Evolutionary conservation across 305 asterid species (phyloP), one percentile per base, ranked within the genome.

Genomic region (Ajuga reptans): DNA sequence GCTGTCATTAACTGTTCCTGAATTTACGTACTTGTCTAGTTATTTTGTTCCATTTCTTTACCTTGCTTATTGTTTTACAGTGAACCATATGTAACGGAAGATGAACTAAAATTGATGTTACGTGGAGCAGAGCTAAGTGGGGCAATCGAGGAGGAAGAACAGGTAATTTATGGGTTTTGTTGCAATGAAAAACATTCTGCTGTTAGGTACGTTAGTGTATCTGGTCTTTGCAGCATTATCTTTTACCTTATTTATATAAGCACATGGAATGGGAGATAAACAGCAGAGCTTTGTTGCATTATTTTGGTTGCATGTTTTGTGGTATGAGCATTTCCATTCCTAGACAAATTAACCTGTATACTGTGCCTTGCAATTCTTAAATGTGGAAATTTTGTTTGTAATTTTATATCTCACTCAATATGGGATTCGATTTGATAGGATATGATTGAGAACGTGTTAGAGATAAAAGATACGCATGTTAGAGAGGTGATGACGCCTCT

Each of bases 401-500:
- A 7, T 16, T 50, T 53, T 55, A 37, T 17, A 61, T 56, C 46
- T 46, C 39, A 27, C 31, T 60, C 62, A 50, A 39, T 57, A n/a
- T 71, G 42, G 11, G 67, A 64, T 74, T 77, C 70, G 74, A 69
- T 60, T 57, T 80, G 74, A 69, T 87, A 94, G 99, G 99, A 94
- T 79, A 94, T 94, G 98, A 91, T 94, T 77, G 99, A 94, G 80
- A 94, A 94, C 73, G 96, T 91, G 68, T 77, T 94, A 75, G 99
- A 94, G 87, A 94, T 91, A 62, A 94, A 94, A 87, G 99, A 94
- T 72, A 94, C 98, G 7, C 96, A 91, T 80, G 98, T 94, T 60
- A 84, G 97, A 79, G 99, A 94, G 85, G 98, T 94, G 78, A 94
- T 94, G 99, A 94, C 99, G 37, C 98, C 99, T 54, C 96, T 94